Percentiles rank a stretch among this genome's conserved stretches.
Conservation (phyloP, 805 yeast genomes). For the Hanseniaspora guilliermondii region DNA sequence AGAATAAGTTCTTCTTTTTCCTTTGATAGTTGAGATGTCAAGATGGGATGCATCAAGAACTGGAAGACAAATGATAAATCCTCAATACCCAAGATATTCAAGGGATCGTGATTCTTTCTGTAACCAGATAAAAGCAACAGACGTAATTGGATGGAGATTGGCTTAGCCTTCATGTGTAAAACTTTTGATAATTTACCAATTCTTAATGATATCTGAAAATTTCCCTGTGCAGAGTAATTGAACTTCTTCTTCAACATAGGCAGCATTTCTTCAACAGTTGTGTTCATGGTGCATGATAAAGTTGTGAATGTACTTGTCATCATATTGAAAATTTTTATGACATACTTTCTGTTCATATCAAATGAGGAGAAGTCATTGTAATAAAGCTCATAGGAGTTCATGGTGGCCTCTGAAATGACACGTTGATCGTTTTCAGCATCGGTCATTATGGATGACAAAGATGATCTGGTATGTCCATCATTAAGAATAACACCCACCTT, state of each 20-base stretch:
- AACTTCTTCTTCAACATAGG: slow-evolving; percentile 65
- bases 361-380: slow-evolving; percentile 28
- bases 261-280: slow-evolving; percentile 63
- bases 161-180: slow-evolving; percentile 58
- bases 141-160: slow-evolving; percentile 64
- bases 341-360: slow-evolving; percentile 26
- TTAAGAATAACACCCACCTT: neutral
- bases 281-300: slow-evolving; percentile 63
- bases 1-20: slow-evolving; percentile 58
- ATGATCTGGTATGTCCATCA: neutral
- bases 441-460: neutral
- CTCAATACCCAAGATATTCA: slow-evolving; percentile 68
- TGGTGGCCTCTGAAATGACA: slow-evolving; percentile 21
- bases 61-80: slow-evolving; percentile 74
- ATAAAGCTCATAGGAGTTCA: slow-evolving; percentile 29
- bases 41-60: slow-evolving; percentile 56
- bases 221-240: slow-evolving; percentile 55
- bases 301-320: slow-evolving; percentile 78
- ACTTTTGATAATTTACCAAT: slow-evolving; percentile 68
- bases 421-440: neutral
- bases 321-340: slow-evolving; percentile 62
- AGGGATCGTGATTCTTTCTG: slow-evolving; percentile 50
- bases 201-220: slow-evolving; percentile 61
- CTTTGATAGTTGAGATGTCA: slow-evolving; percentile 47
- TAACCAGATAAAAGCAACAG: slow-evolving; percentile 67